phyloP scores from a whole-genome alignment of 2,329 filamentous ascomycete genomes.

The Penicillium sp. region DNA sequence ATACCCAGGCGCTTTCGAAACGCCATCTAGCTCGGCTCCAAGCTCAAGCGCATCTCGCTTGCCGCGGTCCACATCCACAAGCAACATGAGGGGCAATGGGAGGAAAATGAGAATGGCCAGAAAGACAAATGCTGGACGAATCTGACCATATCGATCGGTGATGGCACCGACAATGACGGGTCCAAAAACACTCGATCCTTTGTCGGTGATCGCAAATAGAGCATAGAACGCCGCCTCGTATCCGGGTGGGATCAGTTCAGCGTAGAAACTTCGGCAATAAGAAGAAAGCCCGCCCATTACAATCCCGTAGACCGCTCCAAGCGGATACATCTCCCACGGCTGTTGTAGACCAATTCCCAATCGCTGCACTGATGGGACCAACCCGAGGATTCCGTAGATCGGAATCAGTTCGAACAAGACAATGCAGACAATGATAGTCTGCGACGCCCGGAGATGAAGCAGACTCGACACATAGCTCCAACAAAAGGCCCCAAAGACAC shows the following conservation, averaged over 20 bases:
- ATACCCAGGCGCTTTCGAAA: conserved; percentile 25
- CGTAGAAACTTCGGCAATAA: conserved; percentile 89
- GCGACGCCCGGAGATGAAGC: conserved; percentile 69
- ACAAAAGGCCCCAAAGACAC: conserved; percentile 81
- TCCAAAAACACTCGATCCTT: conserved; percentile 89
- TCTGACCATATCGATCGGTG: conserved; percentile 77
- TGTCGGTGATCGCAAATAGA: conserved; percentile 95
- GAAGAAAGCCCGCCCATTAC: conserved; percentile 89
- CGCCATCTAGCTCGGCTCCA: conserved; percentile 51
- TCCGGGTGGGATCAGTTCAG: conserved; percentile 88
- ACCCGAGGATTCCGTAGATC: conserved; percentile 83
- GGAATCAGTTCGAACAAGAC: conserved; percentile 88
- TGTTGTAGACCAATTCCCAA: conserved; percentile 86
- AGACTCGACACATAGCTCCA: conserved; percentile 77
- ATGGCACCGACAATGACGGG: conserved; percentile 91
- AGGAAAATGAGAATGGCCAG: conserved; percentile 78
- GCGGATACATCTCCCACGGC: conserved; percentile 93
- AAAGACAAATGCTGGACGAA: conserved; percentile 88
- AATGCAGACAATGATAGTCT: conserved; percentile 91
- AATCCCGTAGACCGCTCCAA: conserved; percentile 87
- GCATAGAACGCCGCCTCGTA: conserved; percentile 96
- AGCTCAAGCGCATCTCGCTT: conserved; percentile 65
- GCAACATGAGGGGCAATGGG: conserved; percentile 78
- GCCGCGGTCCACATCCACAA: conserved; percentile 79
- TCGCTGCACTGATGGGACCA: conserved; percentile 71